Evolutionary conservation across 352 stramenopile genomes (phyloP), one percentile per base, ranked within the genome.

Genomic region (Peronosclerospora sorghi): DNA sequence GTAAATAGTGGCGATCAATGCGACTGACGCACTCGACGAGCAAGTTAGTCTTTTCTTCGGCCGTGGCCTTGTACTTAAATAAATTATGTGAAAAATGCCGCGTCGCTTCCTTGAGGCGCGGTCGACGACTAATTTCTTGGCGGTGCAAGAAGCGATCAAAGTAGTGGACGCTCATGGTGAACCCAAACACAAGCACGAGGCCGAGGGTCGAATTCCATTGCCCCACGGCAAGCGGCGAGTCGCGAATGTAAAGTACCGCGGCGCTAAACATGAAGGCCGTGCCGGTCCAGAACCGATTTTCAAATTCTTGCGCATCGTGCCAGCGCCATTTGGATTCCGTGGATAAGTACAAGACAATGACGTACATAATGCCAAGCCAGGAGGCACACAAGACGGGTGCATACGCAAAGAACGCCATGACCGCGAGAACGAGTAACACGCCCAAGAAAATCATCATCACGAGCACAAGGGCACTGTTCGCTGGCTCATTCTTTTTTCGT

Each of bases 211-310:
- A 72, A 51, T 77, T 82, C 59, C 73, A 87, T 20, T 73, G 62
- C 1, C 77, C 76, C 24, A 94, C 71, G 3, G 77, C 69, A 8
- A 94, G 62, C 13, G 94, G 94, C 30, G 89, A 97, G 72, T 98
- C 94, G 45, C 89, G 75, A 32, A 95, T 88, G 54, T 96, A 97
- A n/a, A 97, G 67, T 32, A 94, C 56, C n/a, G 87, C 86, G 1
- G 76, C 82, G 35, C 79, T 94, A 37, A 97, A 88, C n/a, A 97
- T 50, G 41, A 96, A 85, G 8, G 86, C 87, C 24, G 94, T 96
- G 50, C 96, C 75, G 5, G 91, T 97, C 94, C 91, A 97, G 59
- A 98, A 98, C 49, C 91, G 77, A 73, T 98, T 98, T 64, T 98
- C 94, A 53, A 97, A 97, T 67, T 98, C 93, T 51, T 95, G 80